Evolutionary conservation across 257 asterid genomes (phyloP), one percentile per base, ranked within the genome.

Genomic region (Fraxinus quadrangulata): DNA sequence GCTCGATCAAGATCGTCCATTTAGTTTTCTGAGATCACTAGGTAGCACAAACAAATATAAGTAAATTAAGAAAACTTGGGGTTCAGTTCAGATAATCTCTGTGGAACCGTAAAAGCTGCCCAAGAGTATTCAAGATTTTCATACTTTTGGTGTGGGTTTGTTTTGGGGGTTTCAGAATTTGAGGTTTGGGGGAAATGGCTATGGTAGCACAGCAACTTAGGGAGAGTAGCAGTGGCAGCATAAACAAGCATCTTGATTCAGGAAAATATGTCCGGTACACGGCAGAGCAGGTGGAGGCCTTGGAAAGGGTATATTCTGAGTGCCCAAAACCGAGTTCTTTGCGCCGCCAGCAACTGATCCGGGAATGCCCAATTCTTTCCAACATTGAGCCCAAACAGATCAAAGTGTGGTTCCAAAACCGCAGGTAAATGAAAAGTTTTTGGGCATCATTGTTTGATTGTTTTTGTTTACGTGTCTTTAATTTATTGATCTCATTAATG

Each of bases 401-500:
- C 86, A 92, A 94, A 85, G 97, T 94, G 71, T 94, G 98, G 98
- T 94, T 94, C 80, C 98, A 94, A 68, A 94, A 94, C 85, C 88
- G 98, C 75, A 92, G 97, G 98, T 94, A 75, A 69, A 63, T 47
- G 1, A 10, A 10, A 36, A 7, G 26, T 70, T 67, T 31, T 47
- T 24, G 56, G 66, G 81, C 26, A 28, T 81, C 49, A 59, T 6
- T 31, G 45, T 65, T 56, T 65, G 67, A 70, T 16, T 72, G 31
- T 4, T 5, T 45, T 21, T 19, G 19, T 16, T 54, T 51, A 51
- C 7, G 4, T 1, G 19, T 24, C 63, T 51, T 17, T 19, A 51
- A 51, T 51, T 49, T 16, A 6, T 51, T 19, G 21, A 51, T 51
- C 16, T 3, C 23, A 19, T 51, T 49, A 17, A 17, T 51, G 24